These are phyloP conservation scores for Sporothrix euskadiensis DNA, from an alignment of 2,329 filamentous ascomycete genomes.

Conservation along the genomic window DNA sequence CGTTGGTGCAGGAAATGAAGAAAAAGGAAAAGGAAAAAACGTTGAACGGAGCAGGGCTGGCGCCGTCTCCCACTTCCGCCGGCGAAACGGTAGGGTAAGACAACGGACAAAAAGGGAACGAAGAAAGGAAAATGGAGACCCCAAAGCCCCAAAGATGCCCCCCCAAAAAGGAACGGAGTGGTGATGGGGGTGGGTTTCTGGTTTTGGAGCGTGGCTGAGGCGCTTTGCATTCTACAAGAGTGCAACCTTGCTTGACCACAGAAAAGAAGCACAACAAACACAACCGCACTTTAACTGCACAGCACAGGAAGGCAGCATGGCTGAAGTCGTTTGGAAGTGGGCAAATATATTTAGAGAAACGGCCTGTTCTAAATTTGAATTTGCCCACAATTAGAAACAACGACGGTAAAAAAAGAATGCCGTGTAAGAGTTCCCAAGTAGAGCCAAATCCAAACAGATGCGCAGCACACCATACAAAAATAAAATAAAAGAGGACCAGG, in stretches of 20 bases:
- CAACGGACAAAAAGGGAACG: not conserved
- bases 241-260: slow-evolving; percentile 3
- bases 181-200: slow-evolving; percentile 14
- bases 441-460: not conserved
- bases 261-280: not conserved
- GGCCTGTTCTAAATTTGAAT: slow-evolving; percentile 22
- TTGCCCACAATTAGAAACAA: slow-evolving; percentile 12
- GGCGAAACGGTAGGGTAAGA: slow-evolving; percentile 9
- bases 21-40: not conserved
- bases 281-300: not conserved
- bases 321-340: not conserved
- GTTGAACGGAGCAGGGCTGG: not conserved
- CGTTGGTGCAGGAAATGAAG: not conserved
- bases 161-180: not conserved
- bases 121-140: not conserved
- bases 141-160: not conserved
- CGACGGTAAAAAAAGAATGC: not conserved
- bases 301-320: not conserved
- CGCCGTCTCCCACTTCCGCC: slow-evolving; percentile 8
- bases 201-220: slow-evolving; percentile 18
- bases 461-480: not conserved
- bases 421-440: not conserved
- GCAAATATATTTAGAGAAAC: not conserved
- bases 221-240: not conserved
- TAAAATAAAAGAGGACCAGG: not conserved